phyloP scores from a whole-genome alignment of 208 protist genomes.

The Trypanosomatidae sp. region DNA sequence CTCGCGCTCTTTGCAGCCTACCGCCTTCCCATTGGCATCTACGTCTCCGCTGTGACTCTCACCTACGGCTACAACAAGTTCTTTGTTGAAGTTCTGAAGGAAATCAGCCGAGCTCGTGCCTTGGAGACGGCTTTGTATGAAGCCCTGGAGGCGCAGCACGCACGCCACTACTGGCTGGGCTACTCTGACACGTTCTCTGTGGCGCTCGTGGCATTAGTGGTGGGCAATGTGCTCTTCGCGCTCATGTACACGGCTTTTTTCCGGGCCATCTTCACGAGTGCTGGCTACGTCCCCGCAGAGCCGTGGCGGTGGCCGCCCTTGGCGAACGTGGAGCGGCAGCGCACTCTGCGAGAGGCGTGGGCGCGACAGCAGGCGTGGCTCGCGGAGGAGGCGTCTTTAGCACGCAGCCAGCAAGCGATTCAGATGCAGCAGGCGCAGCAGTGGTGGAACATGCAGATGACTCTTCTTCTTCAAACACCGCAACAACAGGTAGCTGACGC shows the following conservation, averaged over 20 bases:
- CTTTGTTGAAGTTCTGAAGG: constrained; percentile 6
- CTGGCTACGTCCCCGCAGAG: constrained; percentile 30
- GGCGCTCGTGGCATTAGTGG: no score
- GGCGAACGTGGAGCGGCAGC: constrained; percentile 8
- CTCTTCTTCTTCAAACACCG: no score
- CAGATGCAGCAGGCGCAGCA: not conserved
- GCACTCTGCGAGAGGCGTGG: constrained; percentile 6
- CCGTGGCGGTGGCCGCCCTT: constrained; percentile 25
- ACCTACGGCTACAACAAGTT: constrained; percentile 16
- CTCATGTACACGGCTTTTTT: constrained; percentile 20
- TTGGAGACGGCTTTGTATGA: no score
- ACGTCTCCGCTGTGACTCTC: constrained; percentile 9
- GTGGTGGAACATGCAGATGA: no score
- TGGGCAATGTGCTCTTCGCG: constrained; percentile 7
- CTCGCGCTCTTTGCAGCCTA: constrained; percentile 17
- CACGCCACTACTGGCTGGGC: no score
- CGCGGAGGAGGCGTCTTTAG: not conserved
- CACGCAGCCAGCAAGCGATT: not conserved
- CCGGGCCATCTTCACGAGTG: constrained; percentile 23
- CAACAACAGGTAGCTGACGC: not conserved
- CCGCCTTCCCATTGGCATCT: constrained; percentile 21
- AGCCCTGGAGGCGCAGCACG: no score
- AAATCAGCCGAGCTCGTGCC: no score
- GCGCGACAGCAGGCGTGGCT: constrained; percentile 2
- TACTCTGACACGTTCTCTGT: no score